phyloP scores from a whole-genome alignment of 2,329 filamentous ascomycete genomes.

The Corynespora cassiicola region DNA sequence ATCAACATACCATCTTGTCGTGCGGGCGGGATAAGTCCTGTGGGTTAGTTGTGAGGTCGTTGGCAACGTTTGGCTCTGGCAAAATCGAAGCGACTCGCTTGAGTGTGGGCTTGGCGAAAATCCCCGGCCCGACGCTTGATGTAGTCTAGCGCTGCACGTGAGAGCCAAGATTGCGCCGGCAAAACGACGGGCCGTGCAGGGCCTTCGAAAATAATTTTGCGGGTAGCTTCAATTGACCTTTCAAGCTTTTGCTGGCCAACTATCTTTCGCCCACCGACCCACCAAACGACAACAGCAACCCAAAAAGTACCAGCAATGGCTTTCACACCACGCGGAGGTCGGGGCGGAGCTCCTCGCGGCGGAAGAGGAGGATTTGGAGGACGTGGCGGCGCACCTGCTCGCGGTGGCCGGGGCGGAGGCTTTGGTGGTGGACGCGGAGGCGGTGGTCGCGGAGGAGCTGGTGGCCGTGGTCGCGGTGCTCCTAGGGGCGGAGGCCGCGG shows the following conservation, averaged over 20 bases:
- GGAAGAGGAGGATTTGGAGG: constrained; percentile 22
- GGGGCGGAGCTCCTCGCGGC: constrained; percentile 48
- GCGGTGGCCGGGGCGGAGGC: constrained; percentile 34
- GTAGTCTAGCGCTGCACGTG: constrained; percentile 8
- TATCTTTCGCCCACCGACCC: constrained; percentile 16
- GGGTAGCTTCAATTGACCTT: constrained; percentile 22
- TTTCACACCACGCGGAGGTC: constrained; percentile 52
- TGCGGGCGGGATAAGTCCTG: constrained; percentile 42
- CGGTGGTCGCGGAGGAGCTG: constrained; percentile 22
- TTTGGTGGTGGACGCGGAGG: constrained; percentile 47
- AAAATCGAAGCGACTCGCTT: constrained; percentile 37
- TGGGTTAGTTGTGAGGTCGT: constrained; percentile 37
- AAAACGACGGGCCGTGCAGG: constrained; percentile 1
- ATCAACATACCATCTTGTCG: constrained; percentile 55
- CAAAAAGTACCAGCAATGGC: constrained; percentile 42
- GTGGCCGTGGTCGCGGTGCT: constrained; percentile 25
- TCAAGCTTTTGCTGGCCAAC: constrained; percentile 19
- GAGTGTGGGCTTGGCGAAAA: constrained; percentile 31
- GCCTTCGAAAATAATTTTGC: too few relatives aligned
- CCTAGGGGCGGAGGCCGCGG: constrained; percentile 38
- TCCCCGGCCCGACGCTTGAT: constrained; percentile 16
- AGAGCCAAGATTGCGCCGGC: constrained; percentile 12
- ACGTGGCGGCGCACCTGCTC: neutral
- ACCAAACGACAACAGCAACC: too few relatives aligned
- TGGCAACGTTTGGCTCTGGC: constrained; percentile 18